These are phyloP conservation scores for Ophiocordyceps unilateralis DNA, from an alignment of 2,329 filamentous ascomycete genomes.

Conservation along the genomic window DNA sequence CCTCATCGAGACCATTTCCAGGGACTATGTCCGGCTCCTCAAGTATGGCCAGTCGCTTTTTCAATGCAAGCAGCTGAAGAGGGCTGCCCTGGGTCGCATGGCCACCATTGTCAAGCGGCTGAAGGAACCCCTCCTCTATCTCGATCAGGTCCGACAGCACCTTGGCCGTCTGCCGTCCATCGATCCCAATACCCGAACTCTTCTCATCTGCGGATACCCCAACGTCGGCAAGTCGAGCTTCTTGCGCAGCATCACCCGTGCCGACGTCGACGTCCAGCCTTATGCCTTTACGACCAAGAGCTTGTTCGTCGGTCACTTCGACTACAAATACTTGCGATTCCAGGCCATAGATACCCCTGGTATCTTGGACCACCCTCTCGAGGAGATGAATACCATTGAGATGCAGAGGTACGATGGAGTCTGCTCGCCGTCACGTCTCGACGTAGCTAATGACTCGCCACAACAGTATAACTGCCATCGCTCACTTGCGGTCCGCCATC, in stretches of 20 bases:
- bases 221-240: constrained; percentile 98
- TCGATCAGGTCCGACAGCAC: constrained; percentile 86
- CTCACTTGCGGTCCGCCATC: constrained; percentile 86
- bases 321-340: constrained; percentile 56
- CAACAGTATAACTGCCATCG: constrained; percentile 78
- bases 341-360: constrained; percentile 93
- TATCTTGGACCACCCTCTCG: constrained; percentile 89
- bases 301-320: constrained; percentile 93
- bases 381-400: constrained; percentile 99
- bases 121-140: constrained; percentile 86
- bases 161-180: constrained; percentile 95
- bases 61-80: constrained; percentile 98
- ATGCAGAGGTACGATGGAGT: constrained; percentile 50
- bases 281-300: constrained; percentile 98
- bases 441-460: constrained; percentile 1
- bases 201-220: constrained; percentile 93
- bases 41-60: constrained; percentile 95
- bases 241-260: constrained; percentile 76
- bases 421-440: no score
- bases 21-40: constrained; percentile 81
- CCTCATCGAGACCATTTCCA: constrained; percentile 85
- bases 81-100: constrained; percentile 92
- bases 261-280: constrained; percentile 92
- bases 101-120: constrained; percentile 89
- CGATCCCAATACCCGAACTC: constrained; percentile 89